A percentile compares a stretch with the other conserved stretches of the same genome.
Evolutionary conservation across 495 filamentous ascomycete genomes (phyloP).

Genomic region (Cercophora sp.): DNA sequence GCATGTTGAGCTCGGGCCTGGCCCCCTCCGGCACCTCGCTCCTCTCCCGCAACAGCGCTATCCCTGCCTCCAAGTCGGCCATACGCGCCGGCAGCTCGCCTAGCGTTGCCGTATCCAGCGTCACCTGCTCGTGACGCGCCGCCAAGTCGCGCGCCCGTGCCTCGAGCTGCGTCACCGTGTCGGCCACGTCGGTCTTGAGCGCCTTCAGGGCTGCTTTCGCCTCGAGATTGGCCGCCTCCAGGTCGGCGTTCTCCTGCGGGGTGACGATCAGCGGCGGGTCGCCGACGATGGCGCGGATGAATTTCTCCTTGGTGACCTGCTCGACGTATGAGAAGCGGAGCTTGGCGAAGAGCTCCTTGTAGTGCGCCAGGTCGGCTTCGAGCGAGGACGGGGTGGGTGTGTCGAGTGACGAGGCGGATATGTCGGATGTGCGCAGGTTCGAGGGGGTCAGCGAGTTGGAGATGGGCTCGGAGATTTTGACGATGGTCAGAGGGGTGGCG

Average conservation of each 20-base stretch:
- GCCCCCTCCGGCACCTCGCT: slow-evolving; percentile 24
- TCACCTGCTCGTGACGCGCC: slow-evolving; percentile 56
- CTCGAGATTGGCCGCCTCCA: slow-evolving; percentile 65
- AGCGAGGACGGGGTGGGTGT: slow-evolving; percentile 70
- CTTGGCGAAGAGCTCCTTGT: slow-evolving; percentile 92
- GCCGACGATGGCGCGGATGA: slow-evolving; percentile 72
- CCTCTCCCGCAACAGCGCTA: slow-evolving; percentile 49
- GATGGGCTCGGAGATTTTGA: slow-evolving; percentile 73
- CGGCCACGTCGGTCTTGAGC: slow-evolving; percentile 75
- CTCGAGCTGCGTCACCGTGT: slow-evolving; percentile 69
- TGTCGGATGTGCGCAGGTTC: slow-evolving; percentile 60
- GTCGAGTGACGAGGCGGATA: slow-evolving; percentile 60
- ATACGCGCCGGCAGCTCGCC: slow-evolving; percentile 60
- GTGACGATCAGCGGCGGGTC: slow-evolving; percentile 83
- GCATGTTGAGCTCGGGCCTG: slow-evolving; percentile 40
- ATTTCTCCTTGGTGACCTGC: slow-evolving; percentile 77
- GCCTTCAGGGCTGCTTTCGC: slow-evolving; percentile 73
- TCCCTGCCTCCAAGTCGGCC: slow-evolving; percentile 54
- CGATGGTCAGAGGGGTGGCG: slow-evolving; percentile 60
- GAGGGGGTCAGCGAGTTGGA: slow-evolving; percentile 33
- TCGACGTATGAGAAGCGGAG: slow-evolving; percentile 91
- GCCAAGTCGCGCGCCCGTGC: slow-evolving; percentile 57
- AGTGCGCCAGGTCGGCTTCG: slow-evolving; percentile 82
- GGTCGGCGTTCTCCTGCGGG: slow-evolving; percentile 73
- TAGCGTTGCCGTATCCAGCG: slow-evolving; percentile 57